Percentiles rank a stretch among this genome's conserved stretches.
Evolutionary conservation across 306 rosid genomes (phyloP).

Genomic region (Lupinus albus): DNA sequence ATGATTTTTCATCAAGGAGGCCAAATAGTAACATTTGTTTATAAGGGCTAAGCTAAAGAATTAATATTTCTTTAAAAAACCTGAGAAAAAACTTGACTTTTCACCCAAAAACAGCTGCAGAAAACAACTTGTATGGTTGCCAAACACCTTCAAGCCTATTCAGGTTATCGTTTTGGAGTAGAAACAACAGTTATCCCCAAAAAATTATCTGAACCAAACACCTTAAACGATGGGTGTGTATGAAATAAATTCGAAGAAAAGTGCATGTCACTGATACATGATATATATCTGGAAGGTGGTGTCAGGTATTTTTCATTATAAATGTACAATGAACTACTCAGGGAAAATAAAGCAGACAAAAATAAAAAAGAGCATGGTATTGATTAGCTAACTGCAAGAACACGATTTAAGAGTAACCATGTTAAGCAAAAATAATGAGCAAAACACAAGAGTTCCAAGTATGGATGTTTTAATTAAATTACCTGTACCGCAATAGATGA

Average conservation of each 20-base stretch:
- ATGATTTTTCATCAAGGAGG: too few relatives aligned
- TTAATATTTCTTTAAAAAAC: too few relatives aligned
- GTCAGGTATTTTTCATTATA: slow-evolving; percentile 14
- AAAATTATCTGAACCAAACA: too few relatives aligned
- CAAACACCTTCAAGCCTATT: too few relatives aligned
- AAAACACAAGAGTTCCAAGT: slow-evolving; percentile 11
- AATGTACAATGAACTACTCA: slow-evolving; percentile 11
- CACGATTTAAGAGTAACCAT: neutral
- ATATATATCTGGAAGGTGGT: slow-evolving; percentile 14
- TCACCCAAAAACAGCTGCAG: too few relatives aligned
- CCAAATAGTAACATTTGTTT: too few relatives aligned
- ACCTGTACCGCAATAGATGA: slow-evolving; percentile 79
- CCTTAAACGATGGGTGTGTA: neutral
- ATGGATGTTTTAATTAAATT: slow-evolving; percentile 23
- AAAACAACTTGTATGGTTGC: too few relatives aligned
- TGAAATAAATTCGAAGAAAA: neutral
- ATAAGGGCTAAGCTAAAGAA: too few relatives aligned
- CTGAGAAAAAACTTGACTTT: too few relatives aligned
- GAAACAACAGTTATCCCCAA: too few relatives aligned
- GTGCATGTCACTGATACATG: slow-evolving; percentile 17
- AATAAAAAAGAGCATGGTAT: neutral
- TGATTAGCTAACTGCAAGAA: neutral
- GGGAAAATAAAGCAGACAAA: neutral
- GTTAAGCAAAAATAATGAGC: slow-evolving; percentile 24
- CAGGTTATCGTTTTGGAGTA: too few relatives aligned